Percentiles rank a stretch among this genome's conserved stretches.
These are phyloP conservation scores for Achaetomiella virescens DNA, from an alignment of 495 filamentous ascomycete genomes.

Conservation along the genomic window DNA sequence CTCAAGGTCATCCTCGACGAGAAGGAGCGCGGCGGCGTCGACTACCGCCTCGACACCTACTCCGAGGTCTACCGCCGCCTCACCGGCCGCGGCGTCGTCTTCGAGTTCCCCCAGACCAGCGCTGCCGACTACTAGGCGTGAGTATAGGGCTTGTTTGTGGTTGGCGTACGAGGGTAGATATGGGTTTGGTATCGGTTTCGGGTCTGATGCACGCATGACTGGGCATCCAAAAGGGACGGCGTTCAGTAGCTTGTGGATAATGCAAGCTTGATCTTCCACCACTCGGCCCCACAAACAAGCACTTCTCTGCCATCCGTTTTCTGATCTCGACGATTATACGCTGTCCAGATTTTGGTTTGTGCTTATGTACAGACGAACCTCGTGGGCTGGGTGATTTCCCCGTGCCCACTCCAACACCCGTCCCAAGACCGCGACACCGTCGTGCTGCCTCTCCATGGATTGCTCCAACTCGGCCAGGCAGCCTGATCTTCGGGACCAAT, in stretches of 20 bases:
- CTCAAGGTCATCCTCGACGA: conserved; percentile 97
- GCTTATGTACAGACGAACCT: conserved; percentile 4
- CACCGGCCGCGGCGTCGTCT: conserved; percentile 87
- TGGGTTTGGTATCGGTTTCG: conserved; percentile 29
- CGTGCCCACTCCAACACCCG: conserved; percentile 38
- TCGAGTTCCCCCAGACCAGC: conserved; percentile 91
- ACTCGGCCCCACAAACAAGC: conserved; percentile 19
- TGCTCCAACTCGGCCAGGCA: conserved; percentile 14
- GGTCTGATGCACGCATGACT: conserved; percentile 27
- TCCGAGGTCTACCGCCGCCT: conserved; percentile 95
- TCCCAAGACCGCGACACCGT: conserved; percentile 39
- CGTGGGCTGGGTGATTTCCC: conserved; percentile 17
- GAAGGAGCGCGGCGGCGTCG: conserved; percentile 98
- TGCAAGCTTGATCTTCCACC: conserved; percentile 25
- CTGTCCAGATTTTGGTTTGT: background rate
- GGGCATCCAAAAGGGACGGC: conserved; percentile 33
- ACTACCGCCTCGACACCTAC: conserved; percentile 98
- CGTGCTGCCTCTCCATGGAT: conserved; percentile 31
- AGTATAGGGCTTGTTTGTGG: conserved; percentile 19
- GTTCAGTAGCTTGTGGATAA: conserved; percentile 35
- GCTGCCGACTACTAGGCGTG: conserved; percentile 62
- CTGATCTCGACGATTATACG: background rate
- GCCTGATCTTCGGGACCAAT: conserved; percentile 24
- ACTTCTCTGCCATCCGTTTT: background rate
- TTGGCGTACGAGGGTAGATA: conserved; percentile 24